Percentiles rank a stretch among this genome's conserved stretches.
Conservation (phyloP, 306 rosid genomes). For the Argentina anserina region DNA sequence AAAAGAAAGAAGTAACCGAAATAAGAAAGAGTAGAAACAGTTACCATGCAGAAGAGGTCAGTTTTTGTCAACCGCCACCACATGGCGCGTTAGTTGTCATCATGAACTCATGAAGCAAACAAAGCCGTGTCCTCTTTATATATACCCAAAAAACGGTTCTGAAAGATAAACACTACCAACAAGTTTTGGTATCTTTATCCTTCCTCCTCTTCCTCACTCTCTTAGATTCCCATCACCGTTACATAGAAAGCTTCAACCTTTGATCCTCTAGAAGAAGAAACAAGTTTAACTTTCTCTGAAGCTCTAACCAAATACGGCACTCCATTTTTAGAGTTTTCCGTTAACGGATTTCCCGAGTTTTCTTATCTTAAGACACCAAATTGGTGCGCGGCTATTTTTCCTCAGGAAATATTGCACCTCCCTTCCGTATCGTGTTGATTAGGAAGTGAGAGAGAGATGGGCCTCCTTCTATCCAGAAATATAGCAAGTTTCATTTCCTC, state of each 20-base stretch:
- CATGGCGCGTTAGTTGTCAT: slow-evolving; percentile 6
- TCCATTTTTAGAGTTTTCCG: slow-evolving; percentile 7
- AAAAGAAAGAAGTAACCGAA: background rate
- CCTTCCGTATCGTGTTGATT: background rate
- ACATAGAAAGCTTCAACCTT: background rate
- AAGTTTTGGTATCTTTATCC: background rate
- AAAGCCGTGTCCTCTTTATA: background rate
- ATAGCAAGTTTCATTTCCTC: slow-evolving; percentile 34
- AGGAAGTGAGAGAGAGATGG: slow-evolving; percentile 40
- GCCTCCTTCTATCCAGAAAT: slow-evolving; percentile 53
- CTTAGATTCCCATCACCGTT: background rate
- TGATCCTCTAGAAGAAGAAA: background rate
- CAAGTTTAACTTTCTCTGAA: background rate
- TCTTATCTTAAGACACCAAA: background rate
- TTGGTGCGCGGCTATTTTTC: background rate
- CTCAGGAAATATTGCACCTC: background rate
- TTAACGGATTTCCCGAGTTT: background rate
- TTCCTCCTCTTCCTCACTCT: background rate
- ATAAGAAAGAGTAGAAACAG: background rate
- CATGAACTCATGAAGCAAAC: background rate
- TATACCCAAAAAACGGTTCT: background rate
- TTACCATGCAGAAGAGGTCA: background rate
- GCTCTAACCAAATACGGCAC: background rate
- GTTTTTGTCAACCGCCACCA: slow-evolving; percentile 10
- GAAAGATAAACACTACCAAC: background rate